Conservation (phyloP, 305 asterid species). For the Fraxinus albicans region DNA sequence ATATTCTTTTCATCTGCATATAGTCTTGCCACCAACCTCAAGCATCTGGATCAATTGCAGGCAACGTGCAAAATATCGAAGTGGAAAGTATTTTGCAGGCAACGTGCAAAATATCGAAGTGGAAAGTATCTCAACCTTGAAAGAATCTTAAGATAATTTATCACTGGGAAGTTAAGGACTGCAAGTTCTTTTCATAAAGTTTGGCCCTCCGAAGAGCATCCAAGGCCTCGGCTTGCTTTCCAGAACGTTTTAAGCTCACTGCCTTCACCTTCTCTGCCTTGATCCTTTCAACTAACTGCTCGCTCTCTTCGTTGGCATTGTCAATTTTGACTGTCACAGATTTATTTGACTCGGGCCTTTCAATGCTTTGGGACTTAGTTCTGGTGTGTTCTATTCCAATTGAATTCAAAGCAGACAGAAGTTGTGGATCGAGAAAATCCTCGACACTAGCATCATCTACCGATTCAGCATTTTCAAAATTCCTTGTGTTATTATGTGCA, state of each 20-base stretch:
- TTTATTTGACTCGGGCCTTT: constrained; percentile 37
- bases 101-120: not conserved
- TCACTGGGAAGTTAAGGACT: constrained; percentile 40
- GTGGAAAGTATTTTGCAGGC: not conserved
- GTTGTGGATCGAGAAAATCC: constrained; percentile 97
- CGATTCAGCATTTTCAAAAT: constrained; percentile 40
- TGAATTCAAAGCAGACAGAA: constrained; percentile 79
- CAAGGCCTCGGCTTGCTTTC: constrained; percentile 90
- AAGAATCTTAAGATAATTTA: constrained; percentile 1
- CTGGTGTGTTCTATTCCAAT: constrained; percentile 57
- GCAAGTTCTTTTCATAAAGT: constrained; percentile 77
- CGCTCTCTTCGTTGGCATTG: constrained; percentile 44
- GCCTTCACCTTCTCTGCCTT: constrained; percentile 86
- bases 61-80: not conserved
- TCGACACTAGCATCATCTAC: constrained; percentile 55
- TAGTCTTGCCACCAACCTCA: not conserved
- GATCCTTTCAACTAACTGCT: constrained; percentile 56
- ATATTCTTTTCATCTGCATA: not conserved
- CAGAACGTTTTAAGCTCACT: constrained; percentile 72
- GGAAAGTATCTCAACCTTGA: not conserved
- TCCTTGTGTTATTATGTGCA: constrained; percentile 28
- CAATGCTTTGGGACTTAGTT: constrained; percentile 29
- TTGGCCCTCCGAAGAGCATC: constrained; percentile 77
- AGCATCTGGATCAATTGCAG: not conserved
- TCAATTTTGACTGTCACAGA: constrained; percentile 21